Evolutionary conservation across 2,329 filamentous ascomycete genomes (phyloP).

Genomic region (Aureobasidium sp.): DNA sequence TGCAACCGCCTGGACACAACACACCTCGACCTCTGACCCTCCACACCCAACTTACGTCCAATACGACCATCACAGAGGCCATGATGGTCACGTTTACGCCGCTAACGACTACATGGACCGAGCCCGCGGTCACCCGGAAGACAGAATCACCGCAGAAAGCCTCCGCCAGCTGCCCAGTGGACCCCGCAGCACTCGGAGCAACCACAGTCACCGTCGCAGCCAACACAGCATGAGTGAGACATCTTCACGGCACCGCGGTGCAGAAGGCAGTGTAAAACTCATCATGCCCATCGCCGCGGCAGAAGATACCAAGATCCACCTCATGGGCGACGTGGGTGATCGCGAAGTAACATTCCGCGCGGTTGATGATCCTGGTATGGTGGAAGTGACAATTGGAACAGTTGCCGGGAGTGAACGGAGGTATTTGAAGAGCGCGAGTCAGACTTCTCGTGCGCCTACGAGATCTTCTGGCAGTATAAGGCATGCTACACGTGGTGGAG

Average conservation of each 20-base stretch:
- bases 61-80: neutral
- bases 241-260: neutral
- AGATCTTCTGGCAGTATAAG: neutral
- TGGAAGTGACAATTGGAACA: neutral
- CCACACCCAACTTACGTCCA: neutral
- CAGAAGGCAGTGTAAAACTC: neutral
- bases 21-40: neutral
- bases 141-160: neutral
- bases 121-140: neutral
- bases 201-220: neutral
- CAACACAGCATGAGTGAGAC: slow-evolving; percentile 6
- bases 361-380: neutral
- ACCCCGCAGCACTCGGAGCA: neutral
- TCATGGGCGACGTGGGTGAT: neutral
- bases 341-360: neutral
- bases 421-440: slow-evolving; percentile 1
- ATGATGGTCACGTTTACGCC: neutral
- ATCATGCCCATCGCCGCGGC: neutral
- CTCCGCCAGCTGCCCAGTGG: neutral
- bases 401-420: neutral
- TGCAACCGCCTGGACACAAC: neutral
- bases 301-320: neutral
- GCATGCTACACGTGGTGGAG: neutral
- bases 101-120: neutral
- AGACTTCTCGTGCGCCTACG: neutral